These are phyloP conservation scores for Phylloporus scabripes DNA, from an alignment of 768 basidiomycete species.

Conservation along the genomic window DNA sequence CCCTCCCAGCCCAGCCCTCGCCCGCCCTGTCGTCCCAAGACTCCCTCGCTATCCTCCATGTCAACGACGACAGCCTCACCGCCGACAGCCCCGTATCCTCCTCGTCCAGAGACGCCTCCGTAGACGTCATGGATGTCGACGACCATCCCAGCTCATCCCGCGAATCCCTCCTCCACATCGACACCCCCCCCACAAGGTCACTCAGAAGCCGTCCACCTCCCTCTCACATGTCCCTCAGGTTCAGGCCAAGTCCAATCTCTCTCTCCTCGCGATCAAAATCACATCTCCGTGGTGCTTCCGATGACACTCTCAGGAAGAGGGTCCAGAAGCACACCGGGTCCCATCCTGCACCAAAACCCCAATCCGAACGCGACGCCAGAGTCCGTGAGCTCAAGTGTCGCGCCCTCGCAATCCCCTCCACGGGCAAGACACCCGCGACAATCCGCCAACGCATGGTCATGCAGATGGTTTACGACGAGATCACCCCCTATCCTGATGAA, in stretches of 20 bases:
- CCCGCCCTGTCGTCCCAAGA: conserved; percentile 27
- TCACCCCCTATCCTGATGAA: conserved; percentile 60
- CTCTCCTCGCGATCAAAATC: conserved; percentile 25
- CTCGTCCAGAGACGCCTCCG: conserved; percentile 30
- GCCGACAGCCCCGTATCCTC: conserved; percentile 28
- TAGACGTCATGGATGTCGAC: conserved; percentile 29
- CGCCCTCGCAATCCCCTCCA: conserved; percentile 30
- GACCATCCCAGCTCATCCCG: conserved; percentile 19
- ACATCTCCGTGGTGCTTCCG: conserved; percentile 17
- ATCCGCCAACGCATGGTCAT: conserved; percentile 52
- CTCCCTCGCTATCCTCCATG: conserved; percentile 28
- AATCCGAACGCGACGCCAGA: conserved; percentile 28
- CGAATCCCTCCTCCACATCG: conserved; percentile 24
- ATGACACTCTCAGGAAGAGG: conserved; percentile 27
- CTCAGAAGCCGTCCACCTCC: conserved; percentile 20
- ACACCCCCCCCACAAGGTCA: conserved; percentile 21
- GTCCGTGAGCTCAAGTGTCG: conserved; percentile 30
- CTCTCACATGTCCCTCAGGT: conserved; percentile 24
- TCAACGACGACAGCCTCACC: conserved; percentile 24
- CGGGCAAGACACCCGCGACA: conserved; percentile 45
- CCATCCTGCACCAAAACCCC: conserved; percentile 16
- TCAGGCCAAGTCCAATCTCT: conserved; percentile 21
- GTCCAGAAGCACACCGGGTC: conserved; percentile 20
- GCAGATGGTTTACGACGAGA: conserved; percentile 59
- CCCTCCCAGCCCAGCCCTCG: conserved; percentile 13